Percentiles rank a stretch among this genome's conserved stretches.
Evolutionary conservation across 2,329 filamentous ascomycete genomes (phyloP).

Genomic region (Tolypocladium ovalisporum): DNA sequence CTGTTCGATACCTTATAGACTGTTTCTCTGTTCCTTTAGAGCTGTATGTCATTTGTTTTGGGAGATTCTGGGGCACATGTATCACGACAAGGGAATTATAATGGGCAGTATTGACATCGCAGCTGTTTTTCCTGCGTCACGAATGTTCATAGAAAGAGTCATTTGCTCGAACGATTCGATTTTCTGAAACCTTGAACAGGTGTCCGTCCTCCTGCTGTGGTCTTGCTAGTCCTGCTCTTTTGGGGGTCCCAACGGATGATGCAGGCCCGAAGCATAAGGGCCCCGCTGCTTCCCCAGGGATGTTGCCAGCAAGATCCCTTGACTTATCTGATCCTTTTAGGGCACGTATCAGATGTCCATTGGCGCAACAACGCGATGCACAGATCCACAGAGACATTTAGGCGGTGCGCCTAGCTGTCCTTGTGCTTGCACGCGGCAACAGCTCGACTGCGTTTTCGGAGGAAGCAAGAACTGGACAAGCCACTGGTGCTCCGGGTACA

Average conservation of each 20-base stretch:
- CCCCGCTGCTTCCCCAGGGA: too few species aligned
- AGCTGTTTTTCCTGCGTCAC: neutral
- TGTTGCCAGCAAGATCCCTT: neutral
- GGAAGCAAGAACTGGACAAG: neutral
- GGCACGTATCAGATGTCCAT: neutral
- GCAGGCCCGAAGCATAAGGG: neutral
- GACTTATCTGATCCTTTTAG: neutral
- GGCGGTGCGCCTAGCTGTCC: neutral
- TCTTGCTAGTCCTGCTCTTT: neutral
- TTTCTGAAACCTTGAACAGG: neutral
- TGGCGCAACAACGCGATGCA: neutral
- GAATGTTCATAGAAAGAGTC: neutral
- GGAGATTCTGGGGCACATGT: neutral
- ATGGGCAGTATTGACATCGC: too few species aligned
- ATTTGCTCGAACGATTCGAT: neutral
- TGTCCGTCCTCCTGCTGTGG: neutral
- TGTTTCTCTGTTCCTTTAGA: neutral
- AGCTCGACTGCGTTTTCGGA: neutral
- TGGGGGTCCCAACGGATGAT: neutral
- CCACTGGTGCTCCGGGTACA: neutral
- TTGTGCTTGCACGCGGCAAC: neutral
- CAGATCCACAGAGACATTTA: neutral
- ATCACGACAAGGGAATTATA: too few species aligned
- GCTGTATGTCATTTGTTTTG: too few species aligned
- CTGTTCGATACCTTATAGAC: constrained; percentile 16